Base-by-base conservation (phyloP, 1,284 basidiomycete species). In the Meripilus lineatus region DNA sequence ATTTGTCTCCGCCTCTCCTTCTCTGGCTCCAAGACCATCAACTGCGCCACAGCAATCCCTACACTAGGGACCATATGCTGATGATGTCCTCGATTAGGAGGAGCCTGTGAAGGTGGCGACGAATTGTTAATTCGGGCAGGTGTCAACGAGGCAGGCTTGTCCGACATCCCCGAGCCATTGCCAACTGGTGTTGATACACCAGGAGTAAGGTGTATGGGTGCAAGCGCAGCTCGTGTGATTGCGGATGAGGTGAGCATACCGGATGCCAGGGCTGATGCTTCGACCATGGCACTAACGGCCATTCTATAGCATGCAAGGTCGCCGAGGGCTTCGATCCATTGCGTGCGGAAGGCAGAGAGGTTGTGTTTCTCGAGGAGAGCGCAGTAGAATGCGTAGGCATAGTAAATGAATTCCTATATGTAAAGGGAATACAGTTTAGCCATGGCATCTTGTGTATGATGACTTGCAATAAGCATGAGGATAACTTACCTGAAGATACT, bases 321-420 rank as follows among this genome's bases (percentile, higher is more conserved):
- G 20, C 95, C 95, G 11, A 99, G 81, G 4, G 93, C 92, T 63
- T 99, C 94, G 42, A 98, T 81, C 93, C 95, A 99, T 1, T 84
- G 83, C 1, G 79, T 72, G 46, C 84, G 81, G 69, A 94, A 94
- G 7, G 69, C 65, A 10, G 64, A 65, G 42, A 97, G 77, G 2
- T 70, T 75, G 15, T 80, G 81, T 58, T 94, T 87, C 58, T 98
- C 95, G 43, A 93, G 74, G 5, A 99, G 75, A 35, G 85, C 82
- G 0, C 92, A 87, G 68, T 98, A 98, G 58, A 94, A 95, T 0
- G 83, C 84, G 64, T 99, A 99, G 0, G 94, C 89, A 55, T 91
- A 95, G 58, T 94, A 93, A 41, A 98, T 91, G 56, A 94, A 95
- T 52, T 95, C 61, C 58, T 61, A 38, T n/a, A 41, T 14, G 23